A percentile compares a stretch with the other conserved stretches of the same genome.
phyloP scores from a whole-genome alignment of 2,329 filamentous ascomycete species.

The Colletotrichum magnum region DNA sequence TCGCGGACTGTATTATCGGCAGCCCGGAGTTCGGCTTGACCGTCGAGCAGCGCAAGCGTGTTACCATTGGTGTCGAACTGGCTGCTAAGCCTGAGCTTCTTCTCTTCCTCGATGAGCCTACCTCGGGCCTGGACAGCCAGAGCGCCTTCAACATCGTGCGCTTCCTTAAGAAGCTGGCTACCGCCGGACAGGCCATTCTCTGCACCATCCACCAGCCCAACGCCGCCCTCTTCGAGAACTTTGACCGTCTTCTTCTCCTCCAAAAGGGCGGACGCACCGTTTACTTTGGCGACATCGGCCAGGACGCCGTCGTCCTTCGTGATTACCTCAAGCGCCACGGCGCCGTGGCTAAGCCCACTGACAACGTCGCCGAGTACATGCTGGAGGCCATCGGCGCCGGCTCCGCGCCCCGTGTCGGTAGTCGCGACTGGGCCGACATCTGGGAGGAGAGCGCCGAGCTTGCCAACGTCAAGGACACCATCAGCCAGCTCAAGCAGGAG shows the following conservation, averaged over 20 bases:
- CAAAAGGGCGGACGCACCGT: slow-evolving; percentile 85
- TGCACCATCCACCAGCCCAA: slow-evolving; percentile 95
- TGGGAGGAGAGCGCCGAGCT: slow-evolving; percentile 83
- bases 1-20: slow-evolving; percentile 72
- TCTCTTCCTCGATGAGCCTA: slow-evolving; percentile 85
- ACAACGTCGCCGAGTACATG: slow-evolving; percentile 83
- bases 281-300: slow-evolving; percentile 88
- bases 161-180: slow-evolving; percentile 82
- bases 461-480: slow-evolving; percentile 75
- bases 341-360: slow-evolving; percentile 68
- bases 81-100: slow-evolving; percentile 85
- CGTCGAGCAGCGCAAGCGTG: slow-evolving; percentile 76
- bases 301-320: slow-evolving; percentile 79
- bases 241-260: slow-evolving; percentile 85
- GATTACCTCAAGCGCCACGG: slow-evolving; percentile 73
- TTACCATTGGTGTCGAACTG: slow-evolving; percentile 94
- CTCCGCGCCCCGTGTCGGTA: slow-evolving; percentile 78
- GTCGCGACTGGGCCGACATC: slow-evolving; percentile 84
- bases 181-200: slow-evolving; percentile 88
- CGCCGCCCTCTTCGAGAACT: slow-evolving; percentile 88
- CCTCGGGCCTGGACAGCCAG: slow-evolving; percentile 80
- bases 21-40: slow-evolving; percentile 78
- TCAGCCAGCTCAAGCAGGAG: slow-evolving; percentile 75
- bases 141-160: slow-evolving; percentile 83
- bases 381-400: slow-evolving; percentile 87